phyloP scores from a whole-genome alignment of 1,284 basidiomycete species.

The Cutaneotrichosporon daszewskae region DNA sequence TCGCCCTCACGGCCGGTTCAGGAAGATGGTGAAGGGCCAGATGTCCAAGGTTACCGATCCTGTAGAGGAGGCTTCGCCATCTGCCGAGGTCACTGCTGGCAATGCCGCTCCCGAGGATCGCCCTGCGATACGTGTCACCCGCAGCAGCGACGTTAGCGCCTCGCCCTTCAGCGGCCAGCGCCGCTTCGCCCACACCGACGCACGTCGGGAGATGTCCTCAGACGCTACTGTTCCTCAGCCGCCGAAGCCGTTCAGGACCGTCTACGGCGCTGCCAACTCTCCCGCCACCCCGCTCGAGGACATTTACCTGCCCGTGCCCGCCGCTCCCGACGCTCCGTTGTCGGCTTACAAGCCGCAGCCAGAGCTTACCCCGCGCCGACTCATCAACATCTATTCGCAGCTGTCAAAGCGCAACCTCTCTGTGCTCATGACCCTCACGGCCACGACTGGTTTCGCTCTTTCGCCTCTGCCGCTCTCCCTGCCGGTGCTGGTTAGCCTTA shows the following conservation, averaged over 20 bases:
- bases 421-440: constrained; percentile 80
- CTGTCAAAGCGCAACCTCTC: constrained; percentile 85
- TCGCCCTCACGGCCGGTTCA: constrained; percentile 36
- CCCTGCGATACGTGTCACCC: constrained; percentile 7
- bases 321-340: constrained; percentile 34
- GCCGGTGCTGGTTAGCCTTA: constrained; percentile 77
- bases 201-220: constrained; percentile 4
- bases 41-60: constrained; percentile 40
- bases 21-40: constrained; percentile 46
- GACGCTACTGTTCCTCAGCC: constrained; percentile 29
- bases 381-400: constrained; percentile 67
- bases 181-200: constrained; percentile 21
- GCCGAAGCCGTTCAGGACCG: constrained; percentile 26
- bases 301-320: constrained; percentile 28
- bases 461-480: constrained; percentile 78
- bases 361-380: constrained; percentile 54
- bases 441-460: constrained; percentile 89
- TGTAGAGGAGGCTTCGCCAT: constrained; percentile 9
- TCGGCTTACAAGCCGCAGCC: constrained; percentile 45
- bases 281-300: constrained; percentile 24
- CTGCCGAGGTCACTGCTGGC: background rate
- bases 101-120: background rate
- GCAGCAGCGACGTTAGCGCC: constrained; percentile 8
- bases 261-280: constrained; percentile 31
- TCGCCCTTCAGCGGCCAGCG: constrained; percentile 16